Conservation (phyloP, 331 rosid genomes). For the Malus hybrid region DNA sequence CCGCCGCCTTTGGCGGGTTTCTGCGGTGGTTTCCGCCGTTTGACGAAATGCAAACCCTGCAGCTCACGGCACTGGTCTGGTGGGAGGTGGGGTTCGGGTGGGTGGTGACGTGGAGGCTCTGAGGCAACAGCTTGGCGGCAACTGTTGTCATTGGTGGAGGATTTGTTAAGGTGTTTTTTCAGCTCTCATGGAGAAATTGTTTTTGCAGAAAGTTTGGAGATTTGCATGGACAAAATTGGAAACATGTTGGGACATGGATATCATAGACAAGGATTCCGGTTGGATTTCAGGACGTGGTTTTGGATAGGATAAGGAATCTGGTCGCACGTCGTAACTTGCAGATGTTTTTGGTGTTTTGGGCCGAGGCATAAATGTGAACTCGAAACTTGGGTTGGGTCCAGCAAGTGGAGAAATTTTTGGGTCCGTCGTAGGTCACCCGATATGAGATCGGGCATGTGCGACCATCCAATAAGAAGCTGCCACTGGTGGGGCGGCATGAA, state of each 20-base stretch:
- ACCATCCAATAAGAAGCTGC: neutral
- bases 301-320: conserved; percentile 15
- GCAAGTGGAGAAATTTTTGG: neutral
- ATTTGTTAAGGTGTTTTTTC: neutral
- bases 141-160: conserved; percentile 44
- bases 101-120: conserved; percentile 26
- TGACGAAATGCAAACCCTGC: conserved; percentile 25
- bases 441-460: neutral
- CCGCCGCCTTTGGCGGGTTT: conserved; percentile 12
- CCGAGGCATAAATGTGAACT: neutral
- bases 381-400: neutral
- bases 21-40: conserved; percentile 14
- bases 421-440: neutral
- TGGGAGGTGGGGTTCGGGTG: conserved; percentile 25
- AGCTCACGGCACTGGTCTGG: conserved; percentile 15
- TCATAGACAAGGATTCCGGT: neutral
- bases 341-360: neutral
- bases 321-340: neutral
- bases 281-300: neutral
- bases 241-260: neutral
- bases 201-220: conserved; percentile 4
- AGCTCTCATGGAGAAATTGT: conserved; percentile 18
- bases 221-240: neutral
- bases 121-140: conserved; percentile 57
- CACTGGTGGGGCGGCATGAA: too few species aligned